A percentile compares a stretch with the other conserved stretches of the same genome.
These are phyloP conservation scores for Aspergillus piperis DNA, from an alignment of 2,329 filamentous ascomycete species.

Conservation along the genomic window DNA sequence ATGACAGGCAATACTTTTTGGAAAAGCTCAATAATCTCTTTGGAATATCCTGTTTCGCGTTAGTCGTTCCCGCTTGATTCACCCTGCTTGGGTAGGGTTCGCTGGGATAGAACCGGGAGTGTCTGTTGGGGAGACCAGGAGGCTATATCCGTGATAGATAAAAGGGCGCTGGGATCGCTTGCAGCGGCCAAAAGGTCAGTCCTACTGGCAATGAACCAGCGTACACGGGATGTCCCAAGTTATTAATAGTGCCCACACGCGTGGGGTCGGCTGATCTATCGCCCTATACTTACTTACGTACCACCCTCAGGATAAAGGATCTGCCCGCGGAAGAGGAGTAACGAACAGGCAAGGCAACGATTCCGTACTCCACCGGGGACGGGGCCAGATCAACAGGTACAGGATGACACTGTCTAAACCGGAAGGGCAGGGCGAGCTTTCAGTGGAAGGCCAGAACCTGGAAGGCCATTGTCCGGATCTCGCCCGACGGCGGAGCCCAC, in stretches of 20 bases:
- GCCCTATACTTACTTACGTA: not conserved
- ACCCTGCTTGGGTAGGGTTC: too few relatives aligned
- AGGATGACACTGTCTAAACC: not conserved
- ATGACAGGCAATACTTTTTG: conserved; percentile 15
- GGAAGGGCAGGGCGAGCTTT: not conserved
- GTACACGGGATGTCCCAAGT: too few relatives aligned
- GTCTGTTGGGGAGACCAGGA: too few relatives aligned
- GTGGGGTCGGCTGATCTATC: not conserved
- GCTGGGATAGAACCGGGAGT: too few relatives aligned
- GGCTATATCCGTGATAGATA: too few relatives aligned
- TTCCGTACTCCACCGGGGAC: not conserved
- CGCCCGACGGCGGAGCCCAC: not conserved
- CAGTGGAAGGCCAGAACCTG: not conserved
- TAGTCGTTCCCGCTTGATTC: too few relatives aligned
- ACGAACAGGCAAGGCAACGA: not conserved
- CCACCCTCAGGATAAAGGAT: not conserved
- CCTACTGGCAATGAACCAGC: too few relatives aligned
- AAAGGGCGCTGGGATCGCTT: too few relatives aligned
- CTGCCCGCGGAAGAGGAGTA: not conserved
- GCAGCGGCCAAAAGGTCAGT: too few relatives aligned
- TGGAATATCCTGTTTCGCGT: too few relatives aligned
- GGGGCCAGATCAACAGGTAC: too few relatives aligned
- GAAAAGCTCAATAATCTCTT: not conserved
- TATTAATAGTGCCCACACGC: too few relatives aligned
- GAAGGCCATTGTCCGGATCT: not conserved